These are phyloP conservation scores for Colletotrichum cereale DNA, from an alignment of 2,329 filamentous ascomycete species.

Conservation along the genomic window DNA sequence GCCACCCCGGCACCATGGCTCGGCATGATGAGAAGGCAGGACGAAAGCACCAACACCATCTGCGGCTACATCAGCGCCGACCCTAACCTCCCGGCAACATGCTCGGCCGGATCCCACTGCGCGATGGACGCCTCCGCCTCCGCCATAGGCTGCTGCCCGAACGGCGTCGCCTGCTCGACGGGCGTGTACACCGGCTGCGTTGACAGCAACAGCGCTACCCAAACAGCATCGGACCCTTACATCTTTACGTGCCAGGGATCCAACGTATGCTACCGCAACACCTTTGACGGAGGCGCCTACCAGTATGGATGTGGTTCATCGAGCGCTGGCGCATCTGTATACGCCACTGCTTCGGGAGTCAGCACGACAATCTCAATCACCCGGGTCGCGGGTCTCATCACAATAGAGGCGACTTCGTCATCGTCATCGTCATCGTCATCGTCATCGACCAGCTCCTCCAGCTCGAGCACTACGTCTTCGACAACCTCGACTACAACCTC, in stretches of 20 bases:
- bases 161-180: conserved; percentile 62
- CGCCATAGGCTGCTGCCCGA: conserved; percentile 69
- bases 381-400: conserved; percentile 55
- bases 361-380: conserved; percentile 52
- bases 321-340: conserved; percentile 62
- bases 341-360: conserved; percentile 59
- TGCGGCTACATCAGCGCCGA: conserved; percentile 70
- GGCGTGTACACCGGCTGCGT: conserved; percentile 71
- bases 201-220: conserved; percentile 62
- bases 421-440: conserved; percentile 12
- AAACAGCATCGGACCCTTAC: conserved; percentile 67
- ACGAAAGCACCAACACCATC: conserved; percentile 60
- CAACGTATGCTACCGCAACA: conserved; percentile 67
- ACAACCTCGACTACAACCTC: conserved; percentile 8
- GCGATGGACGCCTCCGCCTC: conserved; percentile 63
- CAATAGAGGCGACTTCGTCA: conserved; percentile 47
- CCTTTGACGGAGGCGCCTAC: conserved; percentile 66
- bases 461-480: conserved; percentile 36
- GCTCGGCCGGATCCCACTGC: conserved; percentile 69
- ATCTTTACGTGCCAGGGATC: conserved; percentile 66
- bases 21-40: conserved; percentile 56
- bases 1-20: conserved; percentile 56
- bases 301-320: conserved; percentile 70
- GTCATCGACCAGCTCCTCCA: conserved; percentile 40
- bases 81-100: conserved; percentile 66